These are phyloP conservation scores for Penicillium digitatum DNA, from an alignment of 2,329 filamentous ascomycete species.

Conservation along the genomic window DNA sequence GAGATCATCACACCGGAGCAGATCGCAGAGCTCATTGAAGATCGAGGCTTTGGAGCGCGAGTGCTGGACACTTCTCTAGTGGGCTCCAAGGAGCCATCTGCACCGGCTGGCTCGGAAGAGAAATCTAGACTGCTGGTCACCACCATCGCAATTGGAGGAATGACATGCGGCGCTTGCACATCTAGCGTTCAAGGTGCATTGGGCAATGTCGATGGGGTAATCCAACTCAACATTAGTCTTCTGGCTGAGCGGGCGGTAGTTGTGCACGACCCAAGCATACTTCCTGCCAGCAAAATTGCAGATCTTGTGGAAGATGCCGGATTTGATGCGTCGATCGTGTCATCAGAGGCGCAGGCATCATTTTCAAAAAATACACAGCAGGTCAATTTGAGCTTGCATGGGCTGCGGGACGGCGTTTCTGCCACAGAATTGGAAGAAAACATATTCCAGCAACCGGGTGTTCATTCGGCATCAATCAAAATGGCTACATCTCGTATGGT, in stretches of 20 bases:
- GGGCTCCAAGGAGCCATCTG: slow-evolving; percentile 26
- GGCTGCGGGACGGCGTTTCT: slow-evolving; percentile 66
- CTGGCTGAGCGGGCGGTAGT: slow-evolving; percentile 88
- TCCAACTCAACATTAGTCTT: slow-evolving; percentile 92
- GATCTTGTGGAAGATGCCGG: slow-evolving; percentile 85
- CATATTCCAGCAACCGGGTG: slow-evolving; percentile 63
- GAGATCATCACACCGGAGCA: slow-evolving; percentile 50
- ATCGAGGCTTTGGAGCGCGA: slow-evolving; percentile 73
- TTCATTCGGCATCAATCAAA: slow-evolving; percentile 70
- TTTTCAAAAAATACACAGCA: slow-evolving; percentile 56
- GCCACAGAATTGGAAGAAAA: slow-evolving; percentile 67
- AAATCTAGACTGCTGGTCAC: slow-evolving; percentile 58
- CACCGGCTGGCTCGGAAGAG: slow-evolving; percentile 31
- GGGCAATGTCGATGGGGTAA: slow-evolving; percentile 67
- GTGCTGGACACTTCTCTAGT: slow-evolving; percentile 66
- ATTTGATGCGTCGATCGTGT: slow-evolving; percentile 80
- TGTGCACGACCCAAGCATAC: slow-evolving; percentile 69
- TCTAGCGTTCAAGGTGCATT: slow-evolving; percentile 85
- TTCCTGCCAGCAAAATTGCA: slow-evolving; percentile 69
- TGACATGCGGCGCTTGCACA: slow-evolving; percentile 97
- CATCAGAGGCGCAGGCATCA: slow-evolving; percentile 62
- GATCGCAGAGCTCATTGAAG: slow-evolving; percentile 58
- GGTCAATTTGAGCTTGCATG: slow-evolving; percentile 79
- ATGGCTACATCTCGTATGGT: slow-evolving; percentile 69
- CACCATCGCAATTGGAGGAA: slow-evolving; percentile 85